Conservation (phyloP, 306 rosid genomes). For the Parietaria judaica region DNA sequence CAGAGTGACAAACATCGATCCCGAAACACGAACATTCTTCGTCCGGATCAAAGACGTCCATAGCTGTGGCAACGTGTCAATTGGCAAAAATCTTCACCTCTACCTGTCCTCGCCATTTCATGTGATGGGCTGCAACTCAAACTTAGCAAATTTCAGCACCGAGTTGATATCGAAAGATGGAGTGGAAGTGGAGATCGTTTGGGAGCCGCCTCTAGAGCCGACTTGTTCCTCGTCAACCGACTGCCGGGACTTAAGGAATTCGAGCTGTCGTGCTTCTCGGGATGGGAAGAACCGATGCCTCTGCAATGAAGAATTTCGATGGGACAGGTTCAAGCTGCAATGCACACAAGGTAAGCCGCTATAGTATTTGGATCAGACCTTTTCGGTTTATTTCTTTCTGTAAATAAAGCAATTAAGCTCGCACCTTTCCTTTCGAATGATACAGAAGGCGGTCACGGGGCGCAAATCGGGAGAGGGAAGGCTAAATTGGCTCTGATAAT, state of each 20-base stretch:
- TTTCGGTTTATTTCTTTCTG: not conserved
- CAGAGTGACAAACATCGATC: constrained; percentile 43
- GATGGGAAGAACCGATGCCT: constrained; percentile 49
- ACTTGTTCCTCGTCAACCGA: constrained; percentile 43
- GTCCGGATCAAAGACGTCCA: constrained; percentile 32
- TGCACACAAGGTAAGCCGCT: constrained; percentile 40
- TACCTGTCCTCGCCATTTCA: constrained; percentile 52
- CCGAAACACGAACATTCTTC: constrained; percentile 32
- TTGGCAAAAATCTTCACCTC: constrained; percentile 29
- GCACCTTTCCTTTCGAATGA: constrained; percentile 1
- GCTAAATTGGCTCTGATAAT: constrained; percentile 34
- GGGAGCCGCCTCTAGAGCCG: constrained; percentile 48
- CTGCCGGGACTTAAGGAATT: constrained; percentile 63
- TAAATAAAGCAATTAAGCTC: not conserved
- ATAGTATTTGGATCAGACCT: not conserved
- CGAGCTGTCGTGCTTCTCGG: constrained; percentile 43
- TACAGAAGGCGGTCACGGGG: constrained; percentile 28
- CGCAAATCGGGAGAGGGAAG: constrained; percentile 22
- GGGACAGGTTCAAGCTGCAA: constrained; percentile 53
- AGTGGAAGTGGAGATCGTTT: constrained; percentile 44
- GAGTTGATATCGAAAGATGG: constrained; percentile 31
- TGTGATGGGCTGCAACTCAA: constrained; percentile 37
- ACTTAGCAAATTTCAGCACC: constrained; percentile 29
- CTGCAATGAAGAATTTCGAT: constrained; percentile 36
- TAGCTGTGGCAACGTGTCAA: constrained; percentile 26